Base-by-base conservation (phyloP, 164 flowering plant species). In the Magnolia changhungtana region DNA sequence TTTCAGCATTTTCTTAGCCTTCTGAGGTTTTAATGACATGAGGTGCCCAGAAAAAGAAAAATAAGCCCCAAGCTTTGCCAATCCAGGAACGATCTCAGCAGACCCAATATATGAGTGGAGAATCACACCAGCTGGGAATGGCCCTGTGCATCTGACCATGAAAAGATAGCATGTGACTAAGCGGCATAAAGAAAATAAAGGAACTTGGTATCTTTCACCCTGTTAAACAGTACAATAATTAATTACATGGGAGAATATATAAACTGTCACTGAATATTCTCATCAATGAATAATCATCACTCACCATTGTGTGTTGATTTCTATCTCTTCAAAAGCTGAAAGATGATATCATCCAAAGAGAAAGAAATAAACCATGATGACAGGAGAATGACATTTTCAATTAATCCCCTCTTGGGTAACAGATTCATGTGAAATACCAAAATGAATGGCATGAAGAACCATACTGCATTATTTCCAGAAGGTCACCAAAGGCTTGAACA, bases 71-170 rank as follows among this genome's bases (percentile, higher is more conserved):
- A 93, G 91, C 78, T 91, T 86, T 64, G 95, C 87, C 59, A 94
- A 83, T 75, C 82, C 89, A 77, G 94, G 92, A 78, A 94, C 98
- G 92, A 96, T 90, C 84, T 96, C 98, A 69, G 98, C 98, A 77
- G 99, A 94, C 64, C 99, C 99, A 24, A 92, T 80, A 83, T 85
- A 96, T 55, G 99, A 96, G 82, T 96, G 99, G 59, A 96, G 91
- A 78, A 96, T 87, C 49, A 90, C 82, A 50, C 99, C 99, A 77
- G 82, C 84, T 74, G 98, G 98, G 74, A 96, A 93, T 78, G 99
- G 99, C 21, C 99, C 99, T 23, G 77, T 16, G 19, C 71, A 72
- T 76, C 61, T 55, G 61, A 55, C 13, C 13, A 55, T 11, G 61
- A 55, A 55, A 11, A 16, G 18, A 55, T 11, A 9, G 16, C 61